These are phyloP conservation scores for Adiantum capillusveneris DNA, from an alignment of 75 land plant genomes.

Conservation along the genomic window DNA sequence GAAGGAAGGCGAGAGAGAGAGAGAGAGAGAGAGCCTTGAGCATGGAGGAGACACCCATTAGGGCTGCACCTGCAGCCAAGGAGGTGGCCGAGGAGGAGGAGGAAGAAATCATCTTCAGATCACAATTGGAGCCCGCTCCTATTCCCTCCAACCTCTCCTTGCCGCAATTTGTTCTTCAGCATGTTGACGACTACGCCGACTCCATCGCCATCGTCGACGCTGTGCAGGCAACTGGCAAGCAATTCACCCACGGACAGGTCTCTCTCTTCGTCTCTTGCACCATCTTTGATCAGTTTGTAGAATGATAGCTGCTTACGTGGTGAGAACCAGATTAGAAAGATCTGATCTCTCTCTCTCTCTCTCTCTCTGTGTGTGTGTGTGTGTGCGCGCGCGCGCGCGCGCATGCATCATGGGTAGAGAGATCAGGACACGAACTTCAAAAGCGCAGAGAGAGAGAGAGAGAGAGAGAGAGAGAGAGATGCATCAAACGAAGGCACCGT, in stretches of 20 bases:
- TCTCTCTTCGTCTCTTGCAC: not conserved
- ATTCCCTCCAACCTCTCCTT: constrained; percentile 56
- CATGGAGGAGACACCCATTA: not conserved
- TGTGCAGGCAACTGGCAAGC: constrained; percentile 44
- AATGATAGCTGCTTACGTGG: not conserved
- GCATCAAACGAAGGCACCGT: too few relatives aligned
- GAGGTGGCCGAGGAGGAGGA: not conserved
- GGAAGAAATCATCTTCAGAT: constrained; percentile 58
- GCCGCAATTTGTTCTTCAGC: constrained; percentile 70
- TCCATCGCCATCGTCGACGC: constrained; percentile 86
- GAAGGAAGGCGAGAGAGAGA: constrained; percentile 2
- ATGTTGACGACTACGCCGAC: constrained; percentile 38
- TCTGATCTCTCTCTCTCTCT: too few relatives aligned
- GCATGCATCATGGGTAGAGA: too few relatives aligned
- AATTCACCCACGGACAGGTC: constrained; percentile 51
- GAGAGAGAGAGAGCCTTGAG: not conserved
- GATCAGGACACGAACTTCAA: too few relatives aligned
- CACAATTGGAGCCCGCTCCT: constrained; percentile 36
- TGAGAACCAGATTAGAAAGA: too few relatives aligned
- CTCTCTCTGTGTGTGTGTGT: too few relatives aligned
- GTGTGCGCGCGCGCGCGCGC: too few relatives aligned
- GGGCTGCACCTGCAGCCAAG: too few relatives aligned
- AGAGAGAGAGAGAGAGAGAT: too few relatives aligned
- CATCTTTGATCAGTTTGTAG: not conserved
- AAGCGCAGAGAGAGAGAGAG: too few relatives aligned